Conservation (phyloP, 371 early-diverging fungal species). For the Rhizopus stolonifer region DNA sequence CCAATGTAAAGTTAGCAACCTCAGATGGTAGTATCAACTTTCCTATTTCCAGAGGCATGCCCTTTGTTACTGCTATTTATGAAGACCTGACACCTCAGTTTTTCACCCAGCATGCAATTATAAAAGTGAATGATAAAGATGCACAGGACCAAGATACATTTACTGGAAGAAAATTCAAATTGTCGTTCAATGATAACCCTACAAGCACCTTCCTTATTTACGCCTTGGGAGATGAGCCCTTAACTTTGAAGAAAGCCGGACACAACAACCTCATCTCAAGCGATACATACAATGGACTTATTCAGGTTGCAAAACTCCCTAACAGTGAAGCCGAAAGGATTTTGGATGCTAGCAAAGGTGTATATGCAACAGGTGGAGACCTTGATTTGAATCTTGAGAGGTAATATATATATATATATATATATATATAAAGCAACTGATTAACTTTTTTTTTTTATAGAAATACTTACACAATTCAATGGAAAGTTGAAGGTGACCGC, state of each 20-base stretch:
- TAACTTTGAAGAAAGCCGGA: constrained; percentile 18
- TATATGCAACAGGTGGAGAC: constrained; percentile 52
- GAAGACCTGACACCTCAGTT: constrained; percentile 50
- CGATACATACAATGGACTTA: constrained; percentile 39
- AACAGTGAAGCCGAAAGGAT: constrained; percentile 29
- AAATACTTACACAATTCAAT: constrained; percentile 45
- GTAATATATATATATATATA: constrained; percentile 4
- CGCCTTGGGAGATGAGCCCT: constrained; percentile 33
- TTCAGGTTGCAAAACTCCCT: constrained; percentile 54
- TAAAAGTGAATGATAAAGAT: constrained; percentile 22
- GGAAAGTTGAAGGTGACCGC: constrained; percentile 37
- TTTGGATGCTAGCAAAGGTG: constrained; percentile 40
- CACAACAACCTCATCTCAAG: constrained; percentile 29
- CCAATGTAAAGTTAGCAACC: constrained; percentile 23
- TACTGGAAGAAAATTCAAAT: constrained; percentile 35
- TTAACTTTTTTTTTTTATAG: background rate
- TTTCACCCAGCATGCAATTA: constrained; percentile 47
- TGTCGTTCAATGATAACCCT: constrained; percentile 41
- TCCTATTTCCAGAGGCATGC: constrained; percentile 54
- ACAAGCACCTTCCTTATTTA: constrained; percentile 40
- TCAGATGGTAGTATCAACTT: constrained; percentile 27
- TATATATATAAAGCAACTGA: background rate
- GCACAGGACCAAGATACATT: constrained; percentile 11
- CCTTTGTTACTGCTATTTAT: constrained; percentile 50
- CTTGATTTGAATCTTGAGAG: constrained; percentile 17